Evolutionary conservation across 768 basidiomycete genomes (phyloP), one percentile per base, ranked within the genome.

Genomic region (Boletus rubropictus): DNA sequence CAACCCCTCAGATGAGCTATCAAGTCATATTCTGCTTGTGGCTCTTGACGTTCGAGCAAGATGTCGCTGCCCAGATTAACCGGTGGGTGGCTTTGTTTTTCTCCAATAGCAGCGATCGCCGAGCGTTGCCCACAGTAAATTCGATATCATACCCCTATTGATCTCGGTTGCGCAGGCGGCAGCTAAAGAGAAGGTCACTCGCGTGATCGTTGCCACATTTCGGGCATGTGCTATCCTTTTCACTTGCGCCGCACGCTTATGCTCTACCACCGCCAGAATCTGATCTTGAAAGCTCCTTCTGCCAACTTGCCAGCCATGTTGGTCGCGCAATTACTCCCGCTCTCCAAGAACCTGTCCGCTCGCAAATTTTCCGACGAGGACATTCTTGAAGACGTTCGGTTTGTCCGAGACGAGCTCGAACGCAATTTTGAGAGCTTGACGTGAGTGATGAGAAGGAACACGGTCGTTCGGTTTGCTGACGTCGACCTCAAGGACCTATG

Each of bases 321-420:
- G 21, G 89, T 92, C 7, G 81, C 84, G 4, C 82, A 91, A 58
- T 72, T 96, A 4, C 75, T 96, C 2, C 87, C 91, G 1, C 95
- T 92, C 62, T 79, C 81, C 48, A 88, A 87, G 71, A 92, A 88
- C 52, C 78, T 97, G 8, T 80, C 79, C 39, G 69, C 76, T 8
- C 78, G 93, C 36, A 97, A 97, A 66, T 93, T 88, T 80, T 86
- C 87, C 0, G 96, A 99, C 61, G 95, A 97, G 51, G 96, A 99
- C 62, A 81, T 97, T 48, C 68, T 87, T 20, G 94, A 97, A 56
- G 96, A 99, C 58, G 79, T 97, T 7, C 80, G 84, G 40, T 96
- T 86, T 65, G 76, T 98, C 18, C 77, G 79, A 53, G 88, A 91
- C 37, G 93, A 96, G 61, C 72, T 99, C n/a, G 82, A 82, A 35